Percentiles rank a stretch among this genome's conserved stretches.
Conservation (phyloP, 2,329 filamentous ascomycete genomes). For the Sclerotinia nivalis region DNA sequence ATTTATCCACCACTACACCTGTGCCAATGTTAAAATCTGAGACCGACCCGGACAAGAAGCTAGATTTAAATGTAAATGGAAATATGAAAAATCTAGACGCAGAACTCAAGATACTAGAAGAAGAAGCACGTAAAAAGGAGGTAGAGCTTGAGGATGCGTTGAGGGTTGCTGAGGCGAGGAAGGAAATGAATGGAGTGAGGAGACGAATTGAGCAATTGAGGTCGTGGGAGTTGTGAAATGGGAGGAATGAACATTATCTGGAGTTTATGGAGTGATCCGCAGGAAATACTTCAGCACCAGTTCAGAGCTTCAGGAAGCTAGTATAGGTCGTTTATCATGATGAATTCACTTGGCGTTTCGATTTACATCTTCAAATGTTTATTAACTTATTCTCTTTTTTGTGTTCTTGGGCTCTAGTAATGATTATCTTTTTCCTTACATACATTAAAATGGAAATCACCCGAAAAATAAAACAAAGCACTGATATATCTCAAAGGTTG, state of each 20-base stretch:
- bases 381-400: not conserved
- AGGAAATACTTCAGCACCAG: not conserved
- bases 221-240: not conserved
- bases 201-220: slow-evolving; percentile 8
- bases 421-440: no score
- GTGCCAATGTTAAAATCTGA: not conserved
- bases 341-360: not conserved
- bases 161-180: slow-evolving; percentile 4
- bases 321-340: not conserved
- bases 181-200: not conserved
- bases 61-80: not conserved
- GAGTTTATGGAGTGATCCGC: not conserved
- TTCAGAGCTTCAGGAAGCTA: not conserved
- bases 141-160: slow-evolving; percentile 9
- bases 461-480: not conserved
- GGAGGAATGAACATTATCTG: accelerated
- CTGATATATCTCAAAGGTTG: not conserved
- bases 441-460: not conserved
- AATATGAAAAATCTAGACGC: not conserved
- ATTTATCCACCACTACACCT: not conserved
- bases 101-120: not conserved
- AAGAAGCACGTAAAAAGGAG: not conserved
- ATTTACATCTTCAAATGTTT: not conserved
- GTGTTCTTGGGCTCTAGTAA: not conserved
- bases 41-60: not conserved